Conservation (phyloP, 495 filamentous ascomycete genomes). For the Podospora pseudopauciseta region DNA sequence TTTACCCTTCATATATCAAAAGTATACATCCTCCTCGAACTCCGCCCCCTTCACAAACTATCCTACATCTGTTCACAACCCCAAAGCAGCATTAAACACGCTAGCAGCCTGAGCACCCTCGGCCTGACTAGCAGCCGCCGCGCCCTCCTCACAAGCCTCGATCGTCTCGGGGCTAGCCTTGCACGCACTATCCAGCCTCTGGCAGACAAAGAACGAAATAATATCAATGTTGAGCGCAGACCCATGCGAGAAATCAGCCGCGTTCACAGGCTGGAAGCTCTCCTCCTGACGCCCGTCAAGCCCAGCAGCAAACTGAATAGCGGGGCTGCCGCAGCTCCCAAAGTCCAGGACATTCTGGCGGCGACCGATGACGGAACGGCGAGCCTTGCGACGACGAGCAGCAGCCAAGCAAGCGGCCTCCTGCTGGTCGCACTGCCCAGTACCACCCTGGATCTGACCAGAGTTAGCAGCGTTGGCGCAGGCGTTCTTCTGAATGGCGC, state of each 20-base stretch:
- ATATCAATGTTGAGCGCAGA: constrained; percentile 54
- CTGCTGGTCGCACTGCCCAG: constrained; percentile 49
- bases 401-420: constrained; percentile 43
- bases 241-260: constrained; percentile 55
- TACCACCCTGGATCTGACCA: constrained; percentile 39
- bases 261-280: constrained; percentile 50
- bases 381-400: constrained; percentile 20
- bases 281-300: constrained; percentile 51
- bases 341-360: constrained; percentile 37
- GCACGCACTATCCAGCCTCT: constrained; percentile 50
- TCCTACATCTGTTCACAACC: constrained; percentile 14
- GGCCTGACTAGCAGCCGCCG: constrained; percentile 36
- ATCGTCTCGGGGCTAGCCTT: constrained; percentile 47
- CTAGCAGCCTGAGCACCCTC: constrained; percentile 54
- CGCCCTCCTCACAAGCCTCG: constrained; percentile 44
- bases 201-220: constrained; percentile 55
- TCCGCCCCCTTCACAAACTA: neutral
- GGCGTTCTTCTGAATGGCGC: constrained; percentile 54
- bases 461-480: constrained; percentile 55
- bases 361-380: constrained; percentile 25
- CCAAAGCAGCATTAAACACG: constrained; percentile 53
- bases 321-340: constrained; percentile 50
- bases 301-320: constrained; percentile 53
- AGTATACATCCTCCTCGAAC: neutral
- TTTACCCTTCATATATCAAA: neutral